A percentile compares a stretch with the other conserved stretches of the same genome.
Evolutionary conservation across 148 eudicot genomes (phyloP).

Genomic region (Persicaria maculosa): DNA sequence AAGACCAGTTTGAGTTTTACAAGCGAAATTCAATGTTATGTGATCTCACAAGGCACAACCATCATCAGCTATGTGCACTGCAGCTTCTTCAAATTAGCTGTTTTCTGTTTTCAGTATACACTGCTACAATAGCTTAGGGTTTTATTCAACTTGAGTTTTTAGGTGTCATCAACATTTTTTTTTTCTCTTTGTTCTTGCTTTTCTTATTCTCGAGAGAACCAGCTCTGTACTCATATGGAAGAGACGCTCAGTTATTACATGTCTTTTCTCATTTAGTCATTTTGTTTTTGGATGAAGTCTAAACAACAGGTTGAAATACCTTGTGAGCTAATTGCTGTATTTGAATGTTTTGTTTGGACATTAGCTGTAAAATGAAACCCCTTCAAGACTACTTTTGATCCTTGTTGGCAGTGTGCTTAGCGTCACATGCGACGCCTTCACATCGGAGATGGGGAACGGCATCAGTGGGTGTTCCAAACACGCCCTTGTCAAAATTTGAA

Average conservation of each 20-base stretch:
- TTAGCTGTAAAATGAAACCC: too few relatives aligned
- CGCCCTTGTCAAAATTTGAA: too few relatives aligned
- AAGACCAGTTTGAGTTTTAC: neutral
- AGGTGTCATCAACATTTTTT: neutral
- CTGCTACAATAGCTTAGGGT: neutral
- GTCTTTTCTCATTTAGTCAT: too few relatives aligned
- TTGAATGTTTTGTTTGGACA: too few relatives aligned
- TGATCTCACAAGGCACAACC: neutral
- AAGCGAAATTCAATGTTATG: neutral
- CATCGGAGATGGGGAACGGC: rapidly evolving
- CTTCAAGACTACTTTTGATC: too few relatives aligned
- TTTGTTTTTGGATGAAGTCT: too few relatives aligned
- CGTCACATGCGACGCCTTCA: too few relatives aligned
- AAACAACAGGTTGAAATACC: too few relatives aligned
- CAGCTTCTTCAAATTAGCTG: neutral
- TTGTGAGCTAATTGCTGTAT: too few relatives aligned
- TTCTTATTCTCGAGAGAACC: neutral
- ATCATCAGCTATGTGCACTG: neutral
- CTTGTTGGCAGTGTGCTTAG: too few relatives aligned
- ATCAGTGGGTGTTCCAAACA: too few relatives aligned
- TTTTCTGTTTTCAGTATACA: neutral
- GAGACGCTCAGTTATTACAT: too few relatives aligned
- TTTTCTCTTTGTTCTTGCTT: neutral
- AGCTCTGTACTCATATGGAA: neutral
- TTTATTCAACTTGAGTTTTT: neutral